Conservation (phyloP, 129 eudicot species). For the Chrysanthemum makinoi region DNA sequence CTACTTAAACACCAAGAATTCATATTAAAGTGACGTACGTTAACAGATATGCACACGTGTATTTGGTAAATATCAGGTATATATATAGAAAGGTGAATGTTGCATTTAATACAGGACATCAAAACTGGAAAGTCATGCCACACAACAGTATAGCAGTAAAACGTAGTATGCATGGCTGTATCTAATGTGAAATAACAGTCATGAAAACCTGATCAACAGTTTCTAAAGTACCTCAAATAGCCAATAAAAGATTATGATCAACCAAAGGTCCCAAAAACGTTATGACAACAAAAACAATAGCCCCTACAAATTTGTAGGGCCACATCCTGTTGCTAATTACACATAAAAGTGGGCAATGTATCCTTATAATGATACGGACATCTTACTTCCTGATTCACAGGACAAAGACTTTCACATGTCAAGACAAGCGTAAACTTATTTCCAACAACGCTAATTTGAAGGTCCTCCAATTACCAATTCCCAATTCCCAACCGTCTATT, state of each 20-base stretch:
- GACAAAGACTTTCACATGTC: not conserved
- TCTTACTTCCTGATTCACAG: not conserved
- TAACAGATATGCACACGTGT: not conserved
- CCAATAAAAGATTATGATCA: not conserved
- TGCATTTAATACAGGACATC: not conserved
- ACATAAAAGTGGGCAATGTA: not conserved
- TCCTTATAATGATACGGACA: not conserved
- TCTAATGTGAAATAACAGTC: not conserved
- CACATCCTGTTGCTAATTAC: too few species aligned
- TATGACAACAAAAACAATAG: too few species aligned
- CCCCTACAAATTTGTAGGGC: too few species aligned
- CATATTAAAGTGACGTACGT: not conserved
- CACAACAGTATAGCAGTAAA: not conserved
- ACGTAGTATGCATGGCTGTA: not conserved
- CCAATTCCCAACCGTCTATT: not conserved
- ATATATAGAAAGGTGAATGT: not conserved
- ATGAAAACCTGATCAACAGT: not conserved
- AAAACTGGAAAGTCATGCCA: not conserved
- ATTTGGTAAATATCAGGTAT: not conserved
- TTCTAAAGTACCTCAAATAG: not conserved
- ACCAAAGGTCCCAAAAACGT: not conserved
- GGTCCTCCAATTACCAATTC: not conserved
- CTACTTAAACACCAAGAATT: not conserved
- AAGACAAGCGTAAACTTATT: not conserved
- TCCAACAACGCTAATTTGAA: not conserved